Percentiles rank a stretch among this genome's conserved stretches.
phyloP scores from a whole-genome alignment of 1,284 basidiomycete species.

The Ganoderma meredithae region DNA sequence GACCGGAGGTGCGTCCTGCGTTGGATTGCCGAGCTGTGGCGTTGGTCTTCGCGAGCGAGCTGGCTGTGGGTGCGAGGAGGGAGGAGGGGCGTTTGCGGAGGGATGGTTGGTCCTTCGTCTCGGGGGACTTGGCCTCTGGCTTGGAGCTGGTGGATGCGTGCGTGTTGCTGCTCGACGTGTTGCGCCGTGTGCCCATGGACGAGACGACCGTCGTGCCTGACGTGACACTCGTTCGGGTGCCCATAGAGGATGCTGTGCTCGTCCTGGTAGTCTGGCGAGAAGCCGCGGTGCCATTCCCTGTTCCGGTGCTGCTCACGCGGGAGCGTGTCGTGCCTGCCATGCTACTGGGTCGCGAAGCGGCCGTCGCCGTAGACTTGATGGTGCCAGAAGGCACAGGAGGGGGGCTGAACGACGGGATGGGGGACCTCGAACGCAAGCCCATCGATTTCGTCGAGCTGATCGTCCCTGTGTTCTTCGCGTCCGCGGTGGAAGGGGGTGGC shows the following conservation, averaged over 20 bases:
- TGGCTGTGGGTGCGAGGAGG: constrained; percentile 76
- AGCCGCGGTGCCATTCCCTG: constrained; percentile 24
- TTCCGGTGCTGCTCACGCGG: constrained; percentile 30
- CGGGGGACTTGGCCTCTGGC: constrained; percentile 13
- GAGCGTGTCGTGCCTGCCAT: constrained; percentile 32
- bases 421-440: constrained; percentile 35
- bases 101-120: constrained; percentile 21
- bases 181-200: constrained; percentile 47
- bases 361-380: constrained; percentile 17
- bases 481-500: constrained; percentile 24
- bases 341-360: constrained; percentile 26
- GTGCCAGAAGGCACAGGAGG: constrained; percentile 18
- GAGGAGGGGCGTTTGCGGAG: constrained; percentile 53
- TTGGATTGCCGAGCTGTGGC: constrained; percentile 20
- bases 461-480: constrained; percentile 24
- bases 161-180: constrained; percentile 31
- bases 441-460: constrained; percentile 29
- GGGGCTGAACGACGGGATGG: constrained; percentile 42
- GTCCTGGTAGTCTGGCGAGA: constrained; percentile 39
- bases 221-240: constrained; percentile 39
- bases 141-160: constrained; percentile 29
- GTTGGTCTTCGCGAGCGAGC: constrained; percentile 71
- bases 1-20: constrained; percentile 27
- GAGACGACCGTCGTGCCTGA: constrained; percentile 40
- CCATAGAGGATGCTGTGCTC: constrained; percentile 48